Conservation (phyloP, 805 yeast species). For the Candida ponderosae region DNA sequence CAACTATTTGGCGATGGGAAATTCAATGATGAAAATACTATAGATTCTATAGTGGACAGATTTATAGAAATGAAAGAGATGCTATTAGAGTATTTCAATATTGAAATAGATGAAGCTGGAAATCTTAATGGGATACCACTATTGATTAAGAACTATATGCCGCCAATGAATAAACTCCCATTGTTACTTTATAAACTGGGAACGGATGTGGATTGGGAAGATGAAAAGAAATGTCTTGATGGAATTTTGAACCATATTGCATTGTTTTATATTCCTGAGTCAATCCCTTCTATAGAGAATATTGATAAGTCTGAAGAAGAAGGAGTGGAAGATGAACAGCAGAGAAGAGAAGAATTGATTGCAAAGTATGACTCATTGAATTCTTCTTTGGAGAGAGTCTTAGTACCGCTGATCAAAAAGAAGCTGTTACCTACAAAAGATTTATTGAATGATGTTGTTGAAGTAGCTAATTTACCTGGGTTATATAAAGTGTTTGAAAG, state of each 20-base stretch:
- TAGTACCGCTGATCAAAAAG: conserved; percentile 61
- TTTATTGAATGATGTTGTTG: conserved; percentile 52
- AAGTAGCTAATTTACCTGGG: conserved; percentile 88
- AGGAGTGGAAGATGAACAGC: conserved; percentile 13
- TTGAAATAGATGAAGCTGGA: conserved; percentile 32
- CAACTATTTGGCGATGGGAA: conserved; percentile 15
- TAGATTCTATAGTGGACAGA: conserved; percentile 18
- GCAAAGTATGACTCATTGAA: conserved; percentile 23
- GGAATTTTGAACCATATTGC: conserved; percentile 66
- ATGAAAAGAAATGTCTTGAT: conserved; percentile 61
- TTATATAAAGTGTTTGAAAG: conserved; percentile 88
- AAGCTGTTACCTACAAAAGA: conserved; percentile 56
- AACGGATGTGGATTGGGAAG: conserved; percentile 49
- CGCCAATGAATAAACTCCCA: conserved; percentile 58
- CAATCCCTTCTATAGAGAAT: conserved; percentile 24
- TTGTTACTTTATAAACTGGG: conserved; percentile 59
- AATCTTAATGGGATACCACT: conserved; percentile 54
- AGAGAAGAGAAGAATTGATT: conserved; percentile 16
- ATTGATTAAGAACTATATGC: conserved; percentile 54
- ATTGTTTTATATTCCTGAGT: conserved; percentile 61
- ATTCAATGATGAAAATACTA: conserved; percentile 13
- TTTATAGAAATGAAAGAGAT: conserved; percentile 57
- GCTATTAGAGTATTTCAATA: conserved; percentile 73
- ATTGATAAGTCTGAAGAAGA: conserved; percentile 15
- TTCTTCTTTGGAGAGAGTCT: conserved; percentile 40